Evolutionary conservation across 306 rosid genomes (phyloP), one percentile per base, ranked within the genome.

Genomic region (Fragaria iinumae): DNA sequence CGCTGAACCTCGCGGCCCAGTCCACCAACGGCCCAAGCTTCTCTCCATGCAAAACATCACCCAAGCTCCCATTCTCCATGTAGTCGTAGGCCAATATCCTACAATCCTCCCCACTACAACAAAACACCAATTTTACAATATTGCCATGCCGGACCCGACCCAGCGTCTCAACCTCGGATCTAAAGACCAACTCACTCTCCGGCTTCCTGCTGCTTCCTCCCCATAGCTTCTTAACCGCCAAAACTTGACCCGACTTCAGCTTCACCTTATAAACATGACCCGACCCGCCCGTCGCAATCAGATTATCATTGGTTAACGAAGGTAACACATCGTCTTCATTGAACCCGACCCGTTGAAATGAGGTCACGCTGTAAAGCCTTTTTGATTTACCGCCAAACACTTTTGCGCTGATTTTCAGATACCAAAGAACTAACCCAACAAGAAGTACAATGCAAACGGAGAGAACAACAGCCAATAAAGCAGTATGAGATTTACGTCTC

Each of bases 51-150:
- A 92, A 72, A 25, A 69, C 83, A 47, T 92, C 98, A 11, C 92
- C 97, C 45, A 91, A 81, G 65, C 96, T 91, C 6, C 97, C 96
- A 62, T 93, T 91, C 66, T 84, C 93, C 97, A 89, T 87, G 77
- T 82, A 91, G 81, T 95, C 99, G 39, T 84, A 95, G 29, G 82
- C 96, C 86, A 92, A 39, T 5, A 92, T 77, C 67, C 87, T 80
- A 27, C 83, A 67, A 2, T 88, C 93, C 77, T 85, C 93, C 0
- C 76, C 79, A 12, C 96, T 83, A 36, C 96, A 95, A 77, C 96
- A 79, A 43, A 83, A 87, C 72, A 95, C 55, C 60, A 95, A 76
- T 75, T 91, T 92, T 79, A 95, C 91, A 34, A 95, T 86, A 74
- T 95, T 92, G 13, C 78, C 88, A 85, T 95, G 99, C 2, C 97